These are phyloP conservation scores for Theileria parva DNA, from an alignment of 169 alveolate species.

Conservation along the genomic window DNA sequence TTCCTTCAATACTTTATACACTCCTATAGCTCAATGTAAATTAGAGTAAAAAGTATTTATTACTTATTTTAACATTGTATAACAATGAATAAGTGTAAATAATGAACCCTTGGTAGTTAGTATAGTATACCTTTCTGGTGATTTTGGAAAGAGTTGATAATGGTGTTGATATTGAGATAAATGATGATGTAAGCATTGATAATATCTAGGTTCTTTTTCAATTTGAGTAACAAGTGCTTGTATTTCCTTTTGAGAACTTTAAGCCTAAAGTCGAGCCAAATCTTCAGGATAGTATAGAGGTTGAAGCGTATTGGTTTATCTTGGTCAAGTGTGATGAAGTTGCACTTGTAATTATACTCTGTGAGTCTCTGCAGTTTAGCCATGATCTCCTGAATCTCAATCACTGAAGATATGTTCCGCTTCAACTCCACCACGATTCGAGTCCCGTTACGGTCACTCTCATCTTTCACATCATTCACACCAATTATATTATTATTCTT, in stretches of 20 bases:
- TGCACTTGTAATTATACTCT: slow-evolving; percentile 59
- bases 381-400: slow-evolving; percentile 62
- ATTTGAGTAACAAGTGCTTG: slow-evolving; percentile 10
- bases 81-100: not conserved
- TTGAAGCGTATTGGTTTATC: slow-evolving; percentile 51
- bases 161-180: slow-evolving; percentile 24
- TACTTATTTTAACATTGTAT: too few relatives aligned
- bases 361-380: slow-evolving; percentile 23
- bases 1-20: slow-evolving; percentile 9
- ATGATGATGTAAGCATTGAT: slow-evolving; percentile 41
- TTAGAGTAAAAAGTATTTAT: too few relatives aligned
- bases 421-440: slow-evolving; percentile 60
- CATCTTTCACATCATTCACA: slow-evolving; percentile 52
- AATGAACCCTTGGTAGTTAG: not conserved
- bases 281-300: slow-evolving; percentile 32
- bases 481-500: slow-evolving; percentile 52
- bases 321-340: slow-evolving; percentile 61
- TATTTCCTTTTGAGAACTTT: slow-evolving; percentile 23
- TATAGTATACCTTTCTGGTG: not conserved
- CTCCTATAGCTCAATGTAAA: not conserved
- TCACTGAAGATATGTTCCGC: slow-evolving; percentile 46
- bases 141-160: not conserved
- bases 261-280: slow-evolving; percentile 65
- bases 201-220: slow-evolving; percentile 31
- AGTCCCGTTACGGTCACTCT: slow-evolving; percentile 61